Percentiles rank a stretch among this genome's conserved stretches.
These are phyloP conservation scores for Biancaea sappan DNA, from an alignment of 306 rosid genomes.

Conservation along the genomic window DNA sequence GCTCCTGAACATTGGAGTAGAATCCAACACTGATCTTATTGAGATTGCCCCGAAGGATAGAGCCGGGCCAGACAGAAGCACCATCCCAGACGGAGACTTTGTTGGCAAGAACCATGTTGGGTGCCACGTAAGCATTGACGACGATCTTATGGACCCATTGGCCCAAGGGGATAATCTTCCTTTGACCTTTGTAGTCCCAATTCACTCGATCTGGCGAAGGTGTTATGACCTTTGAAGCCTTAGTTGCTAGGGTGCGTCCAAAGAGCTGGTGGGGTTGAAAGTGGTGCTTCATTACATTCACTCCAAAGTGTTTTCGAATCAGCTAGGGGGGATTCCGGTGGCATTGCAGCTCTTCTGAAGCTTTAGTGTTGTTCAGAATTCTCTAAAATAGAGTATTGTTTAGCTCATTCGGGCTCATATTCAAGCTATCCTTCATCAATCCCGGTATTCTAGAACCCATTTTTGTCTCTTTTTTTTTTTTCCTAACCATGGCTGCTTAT, in stretches of 20 bases:
- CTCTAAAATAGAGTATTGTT: too few species aligned
- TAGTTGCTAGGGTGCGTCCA: constrained; percentile 57
- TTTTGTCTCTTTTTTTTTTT: too few species aligned
- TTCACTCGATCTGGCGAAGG: constrained; percentile 81
- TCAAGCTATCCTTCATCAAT: too few species aligned
- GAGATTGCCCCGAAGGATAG: constrained; percentile 97
- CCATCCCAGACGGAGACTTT: constrained; percentile 92
- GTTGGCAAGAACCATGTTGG: constrained; percentile 93
- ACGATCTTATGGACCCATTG: constrained; percentile 94
- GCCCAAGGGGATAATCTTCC: constrained; percentile 85
- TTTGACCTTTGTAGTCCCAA: constrained; percentile 99
- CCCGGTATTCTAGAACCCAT: too few species aligned
- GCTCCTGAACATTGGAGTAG: constrained; percentile 92
- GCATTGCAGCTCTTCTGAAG: too few species aligned
- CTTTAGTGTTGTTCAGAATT: too few species aligned
- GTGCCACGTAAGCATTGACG: constrained; percentile 98
- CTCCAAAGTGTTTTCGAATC: too few species aligned
- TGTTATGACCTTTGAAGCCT: constrained; percentile 50
- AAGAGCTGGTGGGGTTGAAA: too few species aligned
- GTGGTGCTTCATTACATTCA: too few species aligned
- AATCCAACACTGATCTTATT: constrained; percentile 89
- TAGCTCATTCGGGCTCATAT: too few species aligned
- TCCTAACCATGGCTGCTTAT: too few species aligned
- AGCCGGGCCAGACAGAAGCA: constrained; percentile 94
- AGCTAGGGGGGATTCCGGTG: too few species aligned